Evolutionary conservation across 1,284 basidiomycete species (phyloP).

Genomic region (Pholiota adiposa): DNA sequence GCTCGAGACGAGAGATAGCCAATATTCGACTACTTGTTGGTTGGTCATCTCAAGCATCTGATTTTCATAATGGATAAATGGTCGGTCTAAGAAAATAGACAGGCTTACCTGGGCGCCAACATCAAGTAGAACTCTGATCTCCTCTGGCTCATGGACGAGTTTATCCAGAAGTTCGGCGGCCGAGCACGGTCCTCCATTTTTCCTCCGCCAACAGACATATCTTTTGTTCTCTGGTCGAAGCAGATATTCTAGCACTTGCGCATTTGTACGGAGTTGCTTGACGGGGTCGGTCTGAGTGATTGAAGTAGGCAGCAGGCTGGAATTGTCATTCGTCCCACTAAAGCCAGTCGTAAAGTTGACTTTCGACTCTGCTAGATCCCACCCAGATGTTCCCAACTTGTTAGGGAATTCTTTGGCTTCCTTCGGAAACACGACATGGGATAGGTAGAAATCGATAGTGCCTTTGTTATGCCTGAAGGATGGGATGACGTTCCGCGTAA

Average conservation of each 20-base stretch:
- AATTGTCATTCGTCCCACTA: constrained; percentile 61
- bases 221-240: constrained; percentile 47
- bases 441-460: constrained; percentile 54
- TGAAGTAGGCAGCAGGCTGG: constrained; percentile 49
- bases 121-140: constrained; percentile 54
- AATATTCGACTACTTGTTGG: constrained; percentile 39
- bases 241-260: constrained; percentile 48
- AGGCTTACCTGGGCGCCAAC: constrained; percentile 55
- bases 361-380: constrained; percentile 52
- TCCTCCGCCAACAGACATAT: constrained; percentile 35
- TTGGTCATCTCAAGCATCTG: constrained; percentile 49
- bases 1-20: constrained; percentile 40
- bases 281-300: constrained; percentile 48
- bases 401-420: constrained; percentile 51
- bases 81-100: neutral
- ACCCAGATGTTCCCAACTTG: constrained; percentile 53
- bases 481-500: constrained; percentile 32
- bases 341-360: constrained; percentile 50
- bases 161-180: constrained; percentile 38
- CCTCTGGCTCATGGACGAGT: constrained; percentile 36
- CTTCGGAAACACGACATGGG: constrained; percentile 52
- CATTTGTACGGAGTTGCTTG: constrained; percentile 51
- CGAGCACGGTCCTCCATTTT: constrained; percentile 27
- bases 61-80: neutral
- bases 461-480: constrained; percentile 41